Conservation (phyloP, 2,329 filamentous ascomycete genomes). For the Raffaelea arxii region DNA sequence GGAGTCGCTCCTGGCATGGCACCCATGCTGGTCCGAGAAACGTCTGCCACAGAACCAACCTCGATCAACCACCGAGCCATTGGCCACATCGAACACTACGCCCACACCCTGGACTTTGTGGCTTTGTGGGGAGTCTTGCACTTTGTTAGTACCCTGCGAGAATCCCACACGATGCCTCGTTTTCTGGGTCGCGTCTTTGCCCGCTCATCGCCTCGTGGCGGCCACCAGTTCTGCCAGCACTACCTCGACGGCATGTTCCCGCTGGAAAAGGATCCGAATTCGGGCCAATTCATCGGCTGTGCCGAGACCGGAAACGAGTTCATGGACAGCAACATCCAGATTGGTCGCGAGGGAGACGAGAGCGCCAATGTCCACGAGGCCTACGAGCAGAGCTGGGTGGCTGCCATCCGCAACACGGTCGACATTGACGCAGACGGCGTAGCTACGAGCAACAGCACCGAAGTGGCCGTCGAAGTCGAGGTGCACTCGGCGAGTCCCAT, state of each 20-base stretch:
- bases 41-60: conserved; percentile 24
- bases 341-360: conserved; percentile 33
- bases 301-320: conserved; percentile 37
- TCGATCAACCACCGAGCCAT: conserved; percentile 43
- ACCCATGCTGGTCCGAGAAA: conserved; percentile 14
- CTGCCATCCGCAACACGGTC: conserved; percentile 28
- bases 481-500: conserved; percentile 18
- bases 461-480: conserved; percentile 18
- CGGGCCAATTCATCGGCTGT: conserved; percentile 28
- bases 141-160: conserved; percentile 41
- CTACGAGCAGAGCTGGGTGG: conserved; percentile 36
- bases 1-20: neutral
- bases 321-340: conserved; percentile 47
- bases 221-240: conserved; percentile 51
- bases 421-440: conserved; percentile 22
- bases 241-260: conserved; percentile 55
- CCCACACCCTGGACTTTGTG: conserved; percentile 64
- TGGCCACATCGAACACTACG: conserved; percentile 71
- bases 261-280: conserved; percentile 30
- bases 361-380: conserved; percentile 34
- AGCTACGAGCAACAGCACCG: neutral
- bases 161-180: conserved; percentile 38
- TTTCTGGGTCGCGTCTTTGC: conserved; percentile 55
- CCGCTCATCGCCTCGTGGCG: conserved; percentile 37
- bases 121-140: conserved; percentile 64